Conservation (phyloP, 2,329 filamentous ascomycete species). For the Alternaria ventricosa region DNA sequence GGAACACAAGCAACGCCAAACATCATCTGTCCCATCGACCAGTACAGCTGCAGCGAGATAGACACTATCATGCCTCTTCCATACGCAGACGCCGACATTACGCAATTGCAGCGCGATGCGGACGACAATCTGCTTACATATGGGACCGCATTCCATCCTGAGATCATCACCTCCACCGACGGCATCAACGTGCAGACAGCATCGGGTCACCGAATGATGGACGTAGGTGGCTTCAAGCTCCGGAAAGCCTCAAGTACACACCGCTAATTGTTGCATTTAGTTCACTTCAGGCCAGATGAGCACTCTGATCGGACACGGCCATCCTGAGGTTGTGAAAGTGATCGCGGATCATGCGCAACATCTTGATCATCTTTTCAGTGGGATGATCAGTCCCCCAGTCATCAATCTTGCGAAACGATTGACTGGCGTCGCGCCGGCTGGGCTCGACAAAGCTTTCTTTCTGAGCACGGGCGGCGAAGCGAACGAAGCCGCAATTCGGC, state of each 20-base stretch:
- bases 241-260: not conserved
- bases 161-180: slow-evolving; percentile 38
- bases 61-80: slow-evolving; percentile 18
- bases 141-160: slow-evolving; percentile 34
- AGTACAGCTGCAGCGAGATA: not conserved
- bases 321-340: slow-evolving; percentile 43
- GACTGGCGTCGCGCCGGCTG: slow-evolving; percentile 30
- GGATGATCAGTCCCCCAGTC: slow-evolving; percentile 46
- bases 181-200: slow-evolving; percentile 40
- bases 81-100: slow-evolving; percentile 20
- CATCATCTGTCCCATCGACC: not conserved
- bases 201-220: slow-evolving; percentile 41
- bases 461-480: slow-evolving; percentile 44
- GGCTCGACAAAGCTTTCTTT: slow-evolving; percentile 45
- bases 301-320: slow-evolving; percentile 36
- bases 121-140: slow-evolving; percentile 30
- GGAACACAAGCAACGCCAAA: not conserved
- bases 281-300: slow-evolving; percentile 17
- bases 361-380: slow-evolving; percentile 46
- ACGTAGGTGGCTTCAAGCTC: slow-evolving; percentile 10
- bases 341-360: slow-evolving; percentile 34
- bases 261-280: not conserved
- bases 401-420: slow-evolving; percentile 40
- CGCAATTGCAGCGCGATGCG: slow-evolving; percentile 30
- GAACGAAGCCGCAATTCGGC: slow-evolving; percentile 67